Evolutionary conservation across 202 grass and related monocot species (phyloP), one percentile per base, ranked within the genome.

Genomic region (Panicum virgatum): DNA sequence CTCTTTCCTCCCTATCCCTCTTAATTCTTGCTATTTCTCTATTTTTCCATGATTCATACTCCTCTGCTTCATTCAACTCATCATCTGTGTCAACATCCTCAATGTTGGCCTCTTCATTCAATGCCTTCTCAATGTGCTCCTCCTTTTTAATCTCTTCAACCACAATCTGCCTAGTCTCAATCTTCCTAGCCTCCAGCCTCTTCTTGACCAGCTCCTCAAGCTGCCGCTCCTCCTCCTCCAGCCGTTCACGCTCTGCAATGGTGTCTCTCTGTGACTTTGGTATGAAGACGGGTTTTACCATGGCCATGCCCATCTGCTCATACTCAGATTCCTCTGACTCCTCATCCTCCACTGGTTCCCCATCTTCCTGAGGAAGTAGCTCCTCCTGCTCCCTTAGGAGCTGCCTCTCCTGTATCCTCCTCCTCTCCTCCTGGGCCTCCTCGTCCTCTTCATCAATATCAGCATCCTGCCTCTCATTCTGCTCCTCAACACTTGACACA

Each of bases 11-110:
- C 56, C 95, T 93, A 53, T 94, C 95, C 79, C 95, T 98, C 84
- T 98, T 98, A 80, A 98, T 98, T 60, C 95, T 94, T 34, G 92
- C 86, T 25, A 94, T 98, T 78, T 98, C 95, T 78, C 95, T 82
- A 34, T 44, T 79, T 68, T 98, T 98, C 95, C 95, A 98, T 22
- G 90, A 83, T 67, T 94, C 95, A 13, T 98, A 98, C 82, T 98
- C 94, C 78, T 97, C 92, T 26, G 95, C 95, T 89, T 94, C 95
- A 62, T 97, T 72, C 69, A 51, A 72, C 16, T 72, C 69, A 10
- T 72, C 95, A 79, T 94, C 95, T 3, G 92, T 97, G 51, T 97
- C 95, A 12, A 94, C 80, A 77, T 97, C 95, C 62, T 90, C 84
- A 29, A 51, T 72, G 45, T 84, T 80, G 23, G 92, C 90, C 48